These are phyloP conservation scores for Pelagophyceae sp. DNA, from an alignment of 352 stramenopile species.

Conservation along the genomic window DNA sequence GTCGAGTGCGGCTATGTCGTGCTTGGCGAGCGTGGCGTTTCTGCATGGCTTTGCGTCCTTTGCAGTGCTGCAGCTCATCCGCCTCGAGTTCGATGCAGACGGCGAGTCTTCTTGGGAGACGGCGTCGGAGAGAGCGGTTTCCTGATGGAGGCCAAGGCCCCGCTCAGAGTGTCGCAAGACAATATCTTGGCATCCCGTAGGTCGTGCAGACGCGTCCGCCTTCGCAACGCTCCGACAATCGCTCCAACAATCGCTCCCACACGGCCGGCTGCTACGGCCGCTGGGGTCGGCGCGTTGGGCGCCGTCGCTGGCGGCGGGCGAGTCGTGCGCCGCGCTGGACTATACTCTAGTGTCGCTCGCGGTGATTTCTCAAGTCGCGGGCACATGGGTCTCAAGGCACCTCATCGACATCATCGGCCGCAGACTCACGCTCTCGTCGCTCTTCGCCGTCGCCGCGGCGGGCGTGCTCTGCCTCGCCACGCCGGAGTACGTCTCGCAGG, in stretches of 20 bases:
- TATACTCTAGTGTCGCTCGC: not conserved
- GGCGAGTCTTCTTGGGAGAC: no score
- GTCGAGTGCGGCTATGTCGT: no score
- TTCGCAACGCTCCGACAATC: no score
- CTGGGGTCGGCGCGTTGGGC: no score
- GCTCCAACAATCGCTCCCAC: no score
- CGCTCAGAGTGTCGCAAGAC: no score
- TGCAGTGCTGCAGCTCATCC: not conserved
- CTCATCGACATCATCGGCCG: conserved; percentile 2
- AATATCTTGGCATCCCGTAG: no score
- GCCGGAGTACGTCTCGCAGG: not conserved
- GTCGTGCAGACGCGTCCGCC: not conserved
- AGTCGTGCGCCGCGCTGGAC: not conserved
- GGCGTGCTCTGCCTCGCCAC: not conserved
- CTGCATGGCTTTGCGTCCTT: not conserved
- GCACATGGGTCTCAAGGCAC: not conserved
- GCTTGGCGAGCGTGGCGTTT: no score
- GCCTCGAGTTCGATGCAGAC: conserved; percentile 13
- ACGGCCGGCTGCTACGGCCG: no score
- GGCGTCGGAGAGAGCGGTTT: no score
- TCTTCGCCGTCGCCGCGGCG: not conserved
- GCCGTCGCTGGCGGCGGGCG: no score
- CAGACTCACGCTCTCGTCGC: not conserved
- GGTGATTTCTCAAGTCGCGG: not conserved
- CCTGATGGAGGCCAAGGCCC: no score